A percentile compares a stretch with the other conserved stretches of the same genome.
Conservation (phyloP, 495 filamentous ascomycete species). For the Podospora sp. region DNA sequence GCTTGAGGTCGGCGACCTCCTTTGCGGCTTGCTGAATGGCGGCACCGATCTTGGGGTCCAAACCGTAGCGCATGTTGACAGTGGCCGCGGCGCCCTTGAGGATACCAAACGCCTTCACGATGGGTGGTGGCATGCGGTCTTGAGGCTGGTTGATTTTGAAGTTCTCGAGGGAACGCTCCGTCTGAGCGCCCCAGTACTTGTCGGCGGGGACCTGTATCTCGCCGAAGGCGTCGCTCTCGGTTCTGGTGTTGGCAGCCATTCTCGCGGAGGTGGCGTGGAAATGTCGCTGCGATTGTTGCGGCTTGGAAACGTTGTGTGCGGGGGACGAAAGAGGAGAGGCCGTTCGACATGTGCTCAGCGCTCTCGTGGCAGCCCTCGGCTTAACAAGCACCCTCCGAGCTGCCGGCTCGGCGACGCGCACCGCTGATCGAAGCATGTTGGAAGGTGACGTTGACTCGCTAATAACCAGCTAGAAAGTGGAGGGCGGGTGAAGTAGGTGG, state of each 20-base stretch:
- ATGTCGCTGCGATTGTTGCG: conserved; percentile 33
- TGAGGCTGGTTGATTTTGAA: conserved; percentile 99
- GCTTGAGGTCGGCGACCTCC: conserved; percentile 91
- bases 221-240: conserved; percentile 96
- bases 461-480: conserved; percentile 6
- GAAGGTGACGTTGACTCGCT: conserved; percentile 22
- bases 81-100: conserved; percentile 95
- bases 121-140: conserved; percentile 94
- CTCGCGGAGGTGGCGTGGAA: conserved; percentile 53
- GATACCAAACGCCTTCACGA: conserved; percentile 93
- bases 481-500: conserved; percentile 1
- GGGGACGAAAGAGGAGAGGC: conserved; percentile 23
- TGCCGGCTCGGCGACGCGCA: conserved; percentile 44
- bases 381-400: conserved; percentile 38
- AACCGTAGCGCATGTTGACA: conserved; percentile 93
- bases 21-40: conserved; percentile 93
- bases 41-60: conserved; percentile 91
- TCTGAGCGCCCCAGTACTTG: conserved; percentile 99
- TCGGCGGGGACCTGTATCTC: conserved; percentile 88
- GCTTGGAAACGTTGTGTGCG: conserved; percentile 22
- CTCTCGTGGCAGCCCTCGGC: conserved; percentile 45
- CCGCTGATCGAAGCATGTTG: conserved; percentile 51
- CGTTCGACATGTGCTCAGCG: conserved; percentile 44
- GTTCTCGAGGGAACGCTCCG: conserved; percentile 94
- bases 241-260: conserved; percentile 63